Conservation (phyloP, 257 asterid genomes). For the Nicotiana otophora region DNA sequence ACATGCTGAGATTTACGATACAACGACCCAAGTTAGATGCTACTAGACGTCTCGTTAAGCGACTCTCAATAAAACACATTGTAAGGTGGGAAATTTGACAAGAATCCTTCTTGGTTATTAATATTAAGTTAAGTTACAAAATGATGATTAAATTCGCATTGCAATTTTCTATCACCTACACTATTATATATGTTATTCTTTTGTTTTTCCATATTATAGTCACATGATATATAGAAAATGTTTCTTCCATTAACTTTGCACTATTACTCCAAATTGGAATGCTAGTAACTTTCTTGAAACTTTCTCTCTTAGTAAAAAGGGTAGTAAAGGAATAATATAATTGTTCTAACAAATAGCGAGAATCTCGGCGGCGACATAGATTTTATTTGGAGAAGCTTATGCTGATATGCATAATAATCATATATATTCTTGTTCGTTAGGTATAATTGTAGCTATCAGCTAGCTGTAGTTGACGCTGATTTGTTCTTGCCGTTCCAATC, state of each 20-base stretch:
- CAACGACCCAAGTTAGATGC: too few species aligned
- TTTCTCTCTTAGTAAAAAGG: too few species aligned
- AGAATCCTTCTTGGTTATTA: too few species aligned
- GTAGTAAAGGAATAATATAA: too few species aligned
- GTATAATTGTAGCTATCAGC: neutral
- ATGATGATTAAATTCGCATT: too few species aligned
- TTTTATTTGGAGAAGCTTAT: neutral
- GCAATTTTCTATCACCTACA: neutral
- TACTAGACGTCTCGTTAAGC: too few species aligned
- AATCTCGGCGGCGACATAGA: neutral
- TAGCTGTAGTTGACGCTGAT: constrained; percentile 2
- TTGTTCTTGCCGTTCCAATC: neutral
- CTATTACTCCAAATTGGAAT: too few species aligned
- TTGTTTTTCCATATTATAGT: neutral
- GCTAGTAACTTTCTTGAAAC: too few species aligned
- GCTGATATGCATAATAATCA: neutral
- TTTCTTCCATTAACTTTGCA: neutral
- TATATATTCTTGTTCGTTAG: neutral
- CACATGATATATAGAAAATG: neutral
- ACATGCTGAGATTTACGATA: too few species aligned
- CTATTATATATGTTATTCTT: neutral
- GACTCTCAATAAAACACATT: too few species aligned
- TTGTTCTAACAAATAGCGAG: neutral
- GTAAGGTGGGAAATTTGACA: too few species aligned
- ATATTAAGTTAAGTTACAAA: too few species aligned